Evolutionary conservation across 2,329 filamentous ascomycete species (phyloP).

Genomic region (Tympanopsis confertula): DNA sequence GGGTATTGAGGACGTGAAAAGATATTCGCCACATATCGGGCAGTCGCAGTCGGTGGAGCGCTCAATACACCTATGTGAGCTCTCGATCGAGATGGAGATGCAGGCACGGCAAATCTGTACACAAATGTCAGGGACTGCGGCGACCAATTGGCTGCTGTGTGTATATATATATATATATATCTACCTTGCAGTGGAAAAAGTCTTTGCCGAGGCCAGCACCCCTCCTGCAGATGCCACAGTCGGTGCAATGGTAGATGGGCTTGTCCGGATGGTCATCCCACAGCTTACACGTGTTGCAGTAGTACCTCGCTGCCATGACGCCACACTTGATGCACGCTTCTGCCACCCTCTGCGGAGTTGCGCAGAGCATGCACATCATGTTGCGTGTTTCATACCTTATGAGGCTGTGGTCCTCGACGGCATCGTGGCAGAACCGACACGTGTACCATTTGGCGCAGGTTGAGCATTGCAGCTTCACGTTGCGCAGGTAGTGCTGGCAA

Average conservation of each 20-base stretch:
- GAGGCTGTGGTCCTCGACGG: conserved; percentile 65
- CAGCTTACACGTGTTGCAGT: conserved; percentile 86
- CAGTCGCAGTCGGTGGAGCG: conserved; percentile 90
- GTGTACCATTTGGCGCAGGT: conserved; percentile 88
- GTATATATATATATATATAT: too few relatives aligned
- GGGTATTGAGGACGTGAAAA: conserved; percentile 80
- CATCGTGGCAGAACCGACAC: conserved; percentile 88
- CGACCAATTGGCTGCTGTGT: too few relatives aligned
- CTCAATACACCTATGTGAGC: conserved; percentile 86
- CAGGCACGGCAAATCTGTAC: conserved; percentile 77
- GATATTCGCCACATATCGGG: conserved; percentile 90
- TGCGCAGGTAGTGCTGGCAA: conserved; percentile 86
- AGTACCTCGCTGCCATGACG: conserved; percentile 73
- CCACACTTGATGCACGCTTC: conserved; percentile 71
- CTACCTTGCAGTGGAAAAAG: conserved; percentile 94
- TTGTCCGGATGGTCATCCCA: conserved; percentile 92
- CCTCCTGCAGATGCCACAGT: conserved; percentile 89
- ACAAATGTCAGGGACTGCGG: too few relatives aligned
- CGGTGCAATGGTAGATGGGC: conserved; percentile 88
- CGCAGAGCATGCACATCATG: conserved; percentile 96
- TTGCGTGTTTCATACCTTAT: conserved; percentile 76
- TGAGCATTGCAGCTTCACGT: conserved; percentile 89
- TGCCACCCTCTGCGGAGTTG: conserved; percentile 68
- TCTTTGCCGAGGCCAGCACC: conserved; percentile 89
- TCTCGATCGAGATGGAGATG: conserved; percentile 76